Evolutionary conservation across 2,329 filamentous ascomycete species (phyloP).

Genomic region (Arthrobotrys sphaeroides): DNA sequence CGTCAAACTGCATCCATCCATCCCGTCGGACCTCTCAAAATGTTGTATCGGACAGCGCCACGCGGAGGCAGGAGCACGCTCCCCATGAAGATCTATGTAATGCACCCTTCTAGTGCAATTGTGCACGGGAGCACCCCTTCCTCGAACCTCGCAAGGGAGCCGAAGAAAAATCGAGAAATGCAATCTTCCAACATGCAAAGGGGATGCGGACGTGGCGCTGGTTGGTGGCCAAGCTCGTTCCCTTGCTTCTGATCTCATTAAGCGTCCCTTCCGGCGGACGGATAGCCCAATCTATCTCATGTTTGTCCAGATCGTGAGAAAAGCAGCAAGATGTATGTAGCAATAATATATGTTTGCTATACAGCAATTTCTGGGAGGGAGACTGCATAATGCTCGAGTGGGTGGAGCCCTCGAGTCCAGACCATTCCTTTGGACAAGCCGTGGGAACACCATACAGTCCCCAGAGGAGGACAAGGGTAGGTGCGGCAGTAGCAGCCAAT

Average conservation of each 20-base stretch:
- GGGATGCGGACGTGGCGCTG: conserved; percentile 18
- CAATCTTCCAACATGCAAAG: conserved; percentile 14
- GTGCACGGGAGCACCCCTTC: conserved; percentile 6
- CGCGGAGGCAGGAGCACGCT: conserved; percentile 37
- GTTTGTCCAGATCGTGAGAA: conserved; percentile 35
- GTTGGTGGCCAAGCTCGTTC: conserved; percentile 20
- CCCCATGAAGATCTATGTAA: conserved; percentile 25
- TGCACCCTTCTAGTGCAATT: not conserved
- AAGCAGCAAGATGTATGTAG: conserved; percentile 30
- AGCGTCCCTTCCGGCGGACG: conserved; percentile 28
- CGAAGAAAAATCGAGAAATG: conserved; percentile 12
- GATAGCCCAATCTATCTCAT: conserved; percentile 27
- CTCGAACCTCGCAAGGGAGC: not conserved
- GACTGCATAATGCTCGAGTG: conserved; percentile 32
- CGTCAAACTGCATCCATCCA: not conserved
- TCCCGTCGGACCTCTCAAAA: not conserved
- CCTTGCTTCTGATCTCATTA: conserved; percentile 46
- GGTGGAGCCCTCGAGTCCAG: conserved; percentile 41
- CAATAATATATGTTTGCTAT: conserved; percentile 40
- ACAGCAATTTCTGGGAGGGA: conserved; percentile 46
- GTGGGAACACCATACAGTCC: conserved; percentile 26
- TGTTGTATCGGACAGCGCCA: conserved; percentile 26
- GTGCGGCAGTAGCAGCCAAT: conserved; percentile 33
- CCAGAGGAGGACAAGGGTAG: conserved; percentile 17
- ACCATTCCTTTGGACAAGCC: conserved; percentile 30